phyloP scores from a whole-genome alignment of 441 rosid species.

The Gossypium davidsonii region DNA sequence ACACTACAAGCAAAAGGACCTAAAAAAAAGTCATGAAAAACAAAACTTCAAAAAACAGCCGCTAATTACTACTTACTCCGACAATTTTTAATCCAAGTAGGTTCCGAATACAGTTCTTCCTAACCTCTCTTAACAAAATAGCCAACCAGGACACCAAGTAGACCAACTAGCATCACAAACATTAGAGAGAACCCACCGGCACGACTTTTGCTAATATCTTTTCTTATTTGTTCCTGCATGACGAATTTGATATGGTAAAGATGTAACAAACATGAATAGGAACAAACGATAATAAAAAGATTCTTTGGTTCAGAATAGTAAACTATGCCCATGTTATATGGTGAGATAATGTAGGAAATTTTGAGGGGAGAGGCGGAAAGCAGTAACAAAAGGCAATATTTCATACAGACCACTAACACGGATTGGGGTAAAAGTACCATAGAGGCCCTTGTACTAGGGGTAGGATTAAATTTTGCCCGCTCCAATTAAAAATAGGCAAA shows the following conservation, averaged over 20 bases:
- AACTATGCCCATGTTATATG: not conserved
- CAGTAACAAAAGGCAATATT: not conserved
- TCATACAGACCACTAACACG: not conserved
- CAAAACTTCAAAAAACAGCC: not conserved
- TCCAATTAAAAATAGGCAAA: too few relatives aligned
- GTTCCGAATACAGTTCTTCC: not conserved
- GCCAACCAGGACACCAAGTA: slow-evolving; percentile 45
- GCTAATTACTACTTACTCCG: not conserved
- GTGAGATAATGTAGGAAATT: not conserved
- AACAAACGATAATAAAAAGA: not conserved
- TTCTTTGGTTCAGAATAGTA: not conserved
- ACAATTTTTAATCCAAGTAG: not conserved
- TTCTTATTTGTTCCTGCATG: not conserved
- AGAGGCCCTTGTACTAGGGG: too few relatives aligned
- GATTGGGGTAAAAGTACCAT: not conserved
- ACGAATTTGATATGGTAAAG: not conserved
- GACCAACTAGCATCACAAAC: slow-evolving; percentile 38
- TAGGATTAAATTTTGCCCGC: too few relatives aligned
- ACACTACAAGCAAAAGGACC: slow-evolving; percentile 10
- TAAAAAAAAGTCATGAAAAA: not conserved
- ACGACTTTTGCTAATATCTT: slow-evolving; percentile 20
- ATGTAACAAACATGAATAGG: not conserved
- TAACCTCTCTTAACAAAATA: slow-evolving; percentile 36
- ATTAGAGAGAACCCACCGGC: slow-evolving; percentile 33
- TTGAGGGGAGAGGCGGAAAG: not conserved